Conservation (phyloP, 2,329 filamentous ascomycete species). For the Nothophaeocryptopus gaeumannii region DNA sequence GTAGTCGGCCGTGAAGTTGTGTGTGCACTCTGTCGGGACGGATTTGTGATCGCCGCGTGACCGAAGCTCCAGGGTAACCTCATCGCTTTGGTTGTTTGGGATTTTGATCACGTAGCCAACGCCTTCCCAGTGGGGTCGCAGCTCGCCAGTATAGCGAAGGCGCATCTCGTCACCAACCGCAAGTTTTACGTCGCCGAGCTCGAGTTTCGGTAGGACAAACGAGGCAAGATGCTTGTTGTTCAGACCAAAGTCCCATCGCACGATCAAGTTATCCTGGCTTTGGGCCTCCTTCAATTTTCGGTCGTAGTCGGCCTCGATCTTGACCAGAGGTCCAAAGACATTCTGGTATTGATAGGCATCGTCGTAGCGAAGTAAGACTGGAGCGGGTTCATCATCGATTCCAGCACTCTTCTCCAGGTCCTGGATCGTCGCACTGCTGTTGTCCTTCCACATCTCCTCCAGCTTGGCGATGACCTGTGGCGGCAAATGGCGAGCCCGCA, state of each 20-base stretch:
- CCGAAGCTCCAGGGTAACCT: constrained; percentile 91
- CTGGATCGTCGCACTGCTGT: constrained; percentile 79
- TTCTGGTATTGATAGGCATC: constrained; percentile 99
- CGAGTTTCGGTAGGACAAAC: constrained; percentile 93
- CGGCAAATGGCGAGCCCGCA: constrained; percentile 87
- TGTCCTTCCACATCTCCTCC: constrained; percentile 98
- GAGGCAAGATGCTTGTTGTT: constrained; percentile 97
- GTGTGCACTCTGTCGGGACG: constrained; percentile 91
- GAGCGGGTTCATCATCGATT: constrained; percentile 91
- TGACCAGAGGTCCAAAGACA: constrained; percentile 94
- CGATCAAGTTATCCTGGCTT: constrained; percentile 89
- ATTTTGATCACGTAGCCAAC: constrained; percentile 99
- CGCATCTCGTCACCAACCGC: constrained; percentile 99
- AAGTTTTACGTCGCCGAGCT: constrained; percentile 95
- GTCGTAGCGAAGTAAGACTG: constrained; percentile 89
- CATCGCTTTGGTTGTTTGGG: constrained; percentile 97
- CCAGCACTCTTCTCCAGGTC: constrained; percentile 89
- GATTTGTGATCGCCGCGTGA: constrained; percentile 95
- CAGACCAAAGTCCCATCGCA: constrained; percentile 90
- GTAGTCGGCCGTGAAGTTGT: constrained; percentile 98
- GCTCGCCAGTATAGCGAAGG: constrained; percentile 89
- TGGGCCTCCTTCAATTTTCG: constrained; percentile 98
- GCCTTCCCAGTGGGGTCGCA: constrained; percentile 90
- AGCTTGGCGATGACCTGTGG: constrained; percentile 93
- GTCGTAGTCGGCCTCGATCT: constrained; percentile 99